Conservation (phyloP, 2,329 filamentous ascomycete genomes). For the Knoxdaviesia proteae region DNA sequence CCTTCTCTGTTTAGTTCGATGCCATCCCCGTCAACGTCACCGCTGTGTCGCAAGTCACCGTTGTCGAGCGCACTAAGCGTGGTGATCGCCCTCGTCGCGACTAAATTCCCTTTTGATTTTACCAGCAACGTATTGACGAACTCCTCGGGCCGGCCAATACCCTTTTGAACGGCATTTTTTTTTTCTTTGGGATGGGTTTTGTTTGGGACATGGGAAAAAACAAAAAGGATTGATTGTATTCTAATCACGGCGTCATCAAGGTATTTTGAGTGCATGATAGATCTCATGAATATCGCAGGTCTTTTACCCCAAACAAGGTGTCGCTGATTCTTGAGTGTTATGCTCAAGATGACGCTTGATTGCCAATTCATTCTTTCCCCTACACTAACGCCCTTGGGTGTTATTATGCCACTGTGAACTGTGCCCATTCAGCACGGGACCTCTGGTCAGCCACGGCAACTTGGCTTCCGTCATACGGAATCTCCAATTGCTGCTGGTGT, state of each 20-base stretch:
- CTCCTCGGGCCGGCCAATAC: too few species aligned
- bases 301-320: conserved; percentile 52
- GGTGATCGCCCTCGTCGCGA: conserved; percentile 34
- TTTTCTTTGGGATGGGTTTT: background rate
- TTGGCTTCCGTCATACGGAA: background rate
- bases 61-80: conserved; percentile 39
- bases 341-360: conserved; percentile 70
- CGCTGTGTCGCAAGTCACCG: conserved; percentile 72
- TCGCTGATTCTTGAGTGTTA: conserved; percentile 54
- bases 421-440: too few species aligned
- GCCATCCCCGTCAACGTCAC: conserved; percentile 92
- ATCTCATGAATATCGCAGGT: conserved; percentile 28
- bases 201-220: conserved; percentile 3
- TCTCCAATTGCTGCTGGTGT: background rate
- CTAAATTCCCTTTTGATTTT: conserved; percentile 11
- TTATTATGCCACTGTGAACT: too few species aligned
- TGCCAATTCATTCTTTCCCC: conserved; percentile 38
- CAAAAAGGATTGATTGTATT: conserved; percentile 11
- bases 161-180: background rate
- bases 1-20: conserved; percentile 52
- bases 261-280: too few species aligned
- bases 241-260: conserved; percentile 24
- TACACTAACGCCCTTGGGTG: conserved; percentile 1
- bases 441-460: background rate
- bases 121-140: background rate